These are phyloP conservation scores for Wickerhamia fluorescens DNA, from an alignment of 805 yeast species.

Conservation along the genomic window DNA sequence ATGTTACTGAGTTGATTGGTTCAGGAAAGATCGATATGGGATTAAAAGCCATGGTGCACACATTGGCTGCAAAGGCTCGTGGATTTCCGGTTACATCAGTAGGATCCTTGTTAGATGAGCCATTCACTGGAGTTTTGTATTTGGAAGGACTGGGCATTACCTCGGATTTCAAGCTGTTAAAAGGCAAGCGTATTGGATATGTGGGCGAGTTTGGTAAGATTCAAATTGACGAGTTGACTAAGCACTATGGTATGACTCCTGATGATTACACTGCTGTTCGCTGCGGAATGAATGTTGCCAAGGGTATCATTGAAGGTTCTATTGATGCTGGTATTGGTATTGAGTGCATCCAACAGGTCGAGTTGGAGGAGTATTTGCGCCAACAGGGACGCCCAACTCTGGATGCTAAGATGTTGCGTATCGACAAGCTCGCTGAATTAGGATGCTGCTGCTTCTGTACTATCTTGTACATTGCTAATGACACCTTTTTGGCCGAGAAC, in stretches of 20 bases:
- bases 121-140: slow-evolving; percentile 50
- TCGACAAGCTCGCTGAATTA: slow-evolving; percentile 47
- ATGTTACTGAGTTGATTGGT: slow-evolving; percentile 51
- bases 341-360: slow-evolving; percentile 54
- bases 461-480: slow-evolving; percentile 47
- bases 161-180: slow-evolving; percentile 43
- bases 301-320: slow-evolving; percentile 46
- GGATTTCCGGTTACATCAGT: slow-evolving; percentile 52
- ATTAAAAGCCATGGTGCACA: slow-evolving; percentile 53
- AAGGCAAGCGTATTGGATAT: slow-evolving; percentile 48
- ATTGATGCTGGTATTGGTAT: slow-evolving; percentile 55
- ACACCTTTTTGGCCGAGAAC: slow-evolving; percentile 39
- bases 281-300: slow-evolving; percentile 56
- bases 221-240: slow-evolving; percentile 49
- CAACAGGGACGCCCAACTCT: slow-evolving; percentile 34
- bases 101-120: slow-evolving; percentile 50
- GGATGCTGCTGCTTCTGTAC: slow-evolving; percentile 58
- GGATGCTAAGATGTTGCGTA: slow-evolving; percentile 51
- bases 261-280: slow-evolving; percentile 50
- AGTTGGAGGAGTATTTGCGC: slow-evolving; percentile 44
- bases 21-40: slow-evolving; percentile 55
- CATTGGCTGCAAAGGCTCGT: slow-evolving; percentile 53
- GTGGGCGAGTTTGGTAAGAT: slow-evolving; percentile 57
- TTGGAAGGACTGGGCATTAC: slow-evolving; percentile 46
- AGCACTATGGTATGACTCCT: slow-evolving; percentile 50